Base-by-base conservation (phyloP, 2,329 filamentous ascomycete species). In the Pseudogymnoascus sp. region DNA sequence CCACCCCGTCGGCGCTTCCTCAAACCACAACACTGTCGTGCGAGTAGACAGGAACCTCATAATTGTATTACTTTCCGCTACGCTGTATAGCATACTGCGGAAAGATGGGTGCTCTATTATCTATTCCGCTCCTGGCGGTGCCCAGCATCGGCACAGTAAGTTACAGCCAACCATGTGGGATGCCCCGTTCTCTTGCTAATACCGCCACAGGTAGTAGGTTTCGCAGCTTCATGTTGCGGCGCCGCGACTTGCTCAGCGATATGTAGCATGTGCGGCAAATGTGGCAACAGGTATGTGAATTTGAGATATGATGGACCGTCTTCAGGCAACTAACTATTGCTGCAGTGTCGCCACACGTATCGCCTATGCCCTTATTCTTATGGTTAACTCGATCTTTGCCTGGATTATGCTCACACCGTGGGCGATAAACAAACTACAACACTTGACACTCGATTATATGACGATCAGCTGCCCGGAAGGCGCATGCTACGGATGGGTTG, bases 401-500 rank as follows among this genome's bases (percentile, higher is more conserved):
- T 99, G 94, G 94, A 90, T 99, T 67, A 96, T 97, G 90, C 90
- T 99, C 76, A 99, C 94, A 19, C 90, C 91, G 59, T 99, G 94
- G 94, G 94, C 94, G 33, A 89, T 99, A 71, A 90, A 96, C 69
- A 97, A 97, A 73, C 80, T 99, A 5, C 86, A 97, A 74, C 84
- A 95, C 65, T 79, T 97, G 59, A 94, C 90, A 10, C 81, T 99
- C 65, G 91, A 97, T 75, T 97, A 96, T 71, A 92, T 99, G 77
- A 91, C 90, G 69, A 95, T 99, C 70, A 87, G 88, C 69, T 99
- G 94, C 72, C 86, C 90, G 26, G 92, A 89, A 57, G 89, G 92
- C 66, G 82, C 92, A 70, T 99, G 94, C 72, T 89, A 95, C 71
- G 94, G 94, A 67, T 99, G 94, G 83, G 86, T 96, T 55, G 94